Base-by-base conservation (phyloP, 805 yeast species). In the Zygosaccharomyces bailii region DNA sequence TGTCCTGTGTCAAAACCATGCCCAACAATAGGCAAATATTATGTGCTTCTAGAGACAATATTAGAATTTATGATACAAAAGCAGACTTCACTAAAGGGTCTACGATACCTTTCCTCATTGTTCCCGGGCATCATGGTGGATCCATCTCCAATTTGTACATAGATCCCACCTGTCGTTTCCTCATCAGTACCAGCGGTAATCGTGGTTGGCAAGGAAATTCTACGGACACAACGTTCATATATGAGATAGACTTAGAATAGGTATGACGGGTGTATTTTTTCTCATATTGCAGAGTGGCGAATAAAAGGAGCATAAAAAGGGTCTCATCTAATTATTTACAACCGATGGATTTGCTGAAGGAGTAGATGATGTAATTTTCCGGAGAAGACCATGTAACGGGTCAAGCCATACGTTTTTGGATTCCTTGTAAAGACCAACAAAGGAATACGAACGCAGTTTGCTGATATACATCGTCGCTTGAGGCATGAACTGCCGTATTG, bases 61-160 rank as follows among this genome's bases (percentile, higher is more conserved):
- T 93, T 29, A 73, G 99, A 55, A 68, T 93, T 21, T 93, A 88
- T 66, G 95, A 93, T 58, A 71, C 89, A 46, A 14, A 66, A 59
- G 30, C 42, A 46, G 57, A 38, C 44, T 42, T 42, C 31, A 35
- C 52, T 45, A 65, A 49, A 42, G 73, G 59, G 41, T 61, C 60
- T 11, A 53, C 60, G 20, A 73, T 84, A 6, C 97, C 97, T 13
- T 93, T 91, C 60, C 74, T 83, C 62, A 90, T 95, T 54, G 76
- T 93, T 8, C 96, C 99, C 0, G 98, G 99, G 0, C 98, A 93
- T 63, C 96, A 87, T 59, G 98, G 99, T 39, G 96, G 97, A 20
- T 78, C 80, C 2, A 69, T 93, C 25, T 84, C 95, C 38, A 79
- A 80, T 42, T 68, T 93, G 50, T 72, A 78, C 43, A 82, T 90